These are phyloP conservation scores for Coemansia sp. DNA, from an alignment of 192 early-diverging fungal genomes.

Conservation along the genomic window DNA sequence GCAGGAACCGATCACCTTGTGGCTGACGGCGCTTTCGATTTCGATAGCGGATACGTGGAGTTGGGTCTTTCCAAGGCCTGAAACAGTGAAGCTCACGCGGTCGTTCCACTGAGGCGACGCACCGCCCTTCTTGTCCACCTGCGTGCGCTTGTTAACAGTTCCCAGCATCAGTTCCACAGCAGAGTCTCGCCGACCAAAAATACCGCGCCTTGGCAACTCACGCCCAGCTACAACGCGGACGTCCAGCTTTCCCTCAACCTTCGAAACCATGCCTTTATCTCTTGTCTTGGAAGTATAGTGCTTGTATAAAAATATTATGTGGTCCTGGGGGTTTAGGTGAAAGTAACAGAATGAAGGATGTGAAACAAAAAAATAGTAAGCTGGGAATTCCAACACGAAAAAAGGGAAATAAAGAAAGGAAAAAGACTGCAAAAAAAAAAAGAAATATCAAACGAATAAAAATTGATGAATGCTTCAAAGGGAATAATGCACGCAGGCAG, in stretches of 20 bases:
- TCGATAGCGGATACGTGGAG: slow-evolving; percentile 44
- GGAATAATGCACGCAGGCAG: slow-evolving; percentile 5
- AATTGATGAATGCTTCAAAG: slow-evolving; percentile 5
- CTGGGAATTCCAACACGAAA: neutral
- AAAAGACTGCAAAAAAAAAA: slow-evolving; percentile 6
- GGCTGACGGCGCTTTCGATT: slow-evolving; percentile 34
- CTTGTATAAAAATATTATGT: slow-evolving; percentile 3
- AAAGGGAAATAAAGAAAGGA: slow-evolving; percentile 12
- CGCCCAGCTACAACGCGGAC: slow-evolving; percentile 51
- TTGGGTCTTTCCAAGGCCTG: slow-evolving; percentile 41
- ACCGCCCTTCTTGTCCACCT: slow-evolving; percentile 55
- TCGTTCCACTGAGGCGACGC: slow-evolving; percentile 53
- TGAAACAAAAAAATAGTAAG: slow-evolving; percentile 3
- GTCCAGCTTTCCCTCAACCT: slow-evolving; percentile 42
- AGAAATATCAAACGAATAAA: slow-evolving; percentile 4
- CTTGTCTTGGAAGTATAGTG: neutral
- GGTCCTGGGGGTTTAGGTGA: neutral
- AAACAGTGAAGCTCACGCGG: slow-evolving; percentile 36
- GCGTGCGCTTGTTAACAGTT: slow-evolving; percentile 44
- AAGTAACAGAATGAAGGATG: slow-evolving; percentile 5
- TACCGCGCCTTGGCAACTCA: slow-evolving; percentile 41
- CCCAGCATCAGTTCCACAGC: slow-evolving; percentile 45
- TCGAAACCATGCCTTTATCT: slow-evolving; percentile 1
- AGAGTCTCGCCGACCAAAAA: slow-evolving; percentile 51
- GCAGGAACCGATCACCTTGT: slow-evolving; percentile 44